Base-by-base conservation (phyloP, 768 basidiomycete genomes). In the Termitomyces sp. region DNA sequence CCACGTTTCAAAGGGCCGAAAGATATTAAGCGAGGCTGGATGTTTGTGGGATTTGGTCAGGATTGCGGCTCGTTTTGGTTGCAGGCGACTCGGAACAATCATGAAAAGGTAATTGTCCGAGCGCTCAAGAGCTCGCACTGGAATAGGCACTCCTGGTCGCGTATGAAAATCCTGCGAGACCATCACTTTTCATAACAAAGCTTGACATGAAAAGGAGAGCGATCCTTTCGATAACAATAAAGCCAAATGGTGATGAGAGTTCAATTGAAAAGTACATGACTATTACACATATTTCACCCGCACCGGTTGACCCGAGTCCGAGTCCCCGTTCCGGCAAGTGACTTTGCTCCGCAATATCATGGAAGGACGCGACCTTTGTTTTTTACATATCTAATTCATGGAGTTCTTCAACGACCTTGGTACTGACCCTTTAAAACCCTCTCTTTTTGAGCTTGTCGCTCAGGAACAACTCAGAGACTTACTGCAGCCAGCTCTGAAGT, bases 401-500 rank as follows among this genome's bases (percentile, higher is more conserved):
- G 88, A 93, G 71, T 92, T 92, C 78, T 90, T 89, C 75, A 88
- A 88, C 67, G 87, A 90, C 67, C 76, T 86, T 7, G 90, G 89
- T 36, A 80, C 82, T 9, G 88, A 92, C 69, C 82, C 89, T 29
- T 74, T 86, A 51, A 89, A 89, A 64, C 91, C 91, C 2, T 91
- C 91, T 11, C 74, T 97, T 14, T 98, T 96, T 68, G 96, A 98
- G 70, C 84, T 98, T 11, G 80, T 97, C 43, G 94, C 94, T 7
- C 92, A 97, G 72, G 96, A 97, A 66, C 95, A 98, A 71, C 84
- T 98, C 20, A 79, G 91, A 61, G 93, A 96, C 70, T 81, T 97
- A 7, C 81, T 98, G 12, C 96, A 98, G 69, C 96, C 96, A 38
- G 94, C 96, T 14, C 77, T 97, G 70, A 94, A 96, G 76, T 98